phyloP scores from a whole-genome alignment of 208 protist genomes.

The Trypanosoma lewisi region DNA sequence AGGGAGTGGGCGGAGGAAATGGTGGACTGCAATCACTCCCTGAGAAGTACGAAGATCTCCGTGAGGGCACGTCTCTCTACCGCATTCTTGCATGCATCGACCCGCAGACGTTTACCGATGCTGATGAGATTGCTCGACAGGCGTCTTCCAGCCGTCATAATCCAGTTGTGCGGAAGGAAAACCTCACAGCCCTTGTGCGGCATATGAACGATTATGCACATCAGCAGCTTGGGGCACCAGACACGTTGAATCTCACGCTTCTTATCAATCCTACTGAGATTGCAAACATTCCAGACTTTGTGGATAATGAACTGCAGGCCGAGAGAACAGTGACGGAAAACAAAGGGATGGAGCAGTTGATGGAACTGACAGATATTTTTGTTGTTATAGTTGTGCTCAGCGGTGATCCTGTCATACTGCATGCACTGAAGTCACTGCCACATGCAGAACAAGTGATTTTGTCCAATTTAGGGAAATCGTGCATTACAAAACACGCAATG shows the following conservation, averaged over 20 bases:
- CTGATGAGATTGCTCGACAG: slow-evolving; percentile 20
- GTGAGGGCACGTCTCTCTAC: slow-evolving; percentile 42
- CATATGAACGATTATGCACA: slow-evolving; percentile 44
- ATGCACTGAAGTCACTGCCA: slow-evolving; percentile 39
- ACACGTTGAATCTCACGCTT: slow-evolving; percentile 28
- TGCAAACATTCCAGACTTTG: background rate
- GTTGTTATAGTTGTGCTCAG: slow-evolving; percentile 60
- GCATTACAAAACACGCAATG: slow-evolving; percentile 39
- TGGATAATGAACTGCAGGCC: background rate
- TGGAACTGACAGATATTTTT: slow-evolving; percentile 40
- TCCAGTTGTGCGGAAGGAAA: slow-evolving; percentile 32
- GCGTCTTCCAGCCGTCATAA: background rate
- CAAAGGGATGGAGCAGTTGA: slow-evolving; percentile 9
- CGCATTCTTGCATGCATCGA: slow-evolving; percentile 35
- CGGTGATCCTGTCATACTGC: slow-evolving; percentile 34
- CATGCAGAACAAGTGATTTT: slow-evolving; percentile 54
- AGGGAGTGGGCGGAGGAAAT: too few species aligned
- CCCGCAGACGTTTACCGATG: slow-evolving; percentile 35
- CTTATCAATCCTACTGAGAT: slow-evolving; percentile 24
- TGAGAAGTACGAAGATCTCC: slow-evolving; percentile 32
- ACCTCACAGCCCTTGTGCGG: slow-evolving; percentile 39
- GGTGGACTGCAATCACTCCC: background rate
- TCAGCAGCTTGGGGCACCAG: slow-evolving; percentile 27
- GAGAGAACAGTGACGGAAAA: background rate
- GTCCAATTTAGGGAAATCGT: slow-evolving; percentile 47